These are phyloP conservation scores for Cyclostephanos tholiformis DNA, from an alignment of 108 stramenopile genomes.

Conservation along the genomic window DNA sequence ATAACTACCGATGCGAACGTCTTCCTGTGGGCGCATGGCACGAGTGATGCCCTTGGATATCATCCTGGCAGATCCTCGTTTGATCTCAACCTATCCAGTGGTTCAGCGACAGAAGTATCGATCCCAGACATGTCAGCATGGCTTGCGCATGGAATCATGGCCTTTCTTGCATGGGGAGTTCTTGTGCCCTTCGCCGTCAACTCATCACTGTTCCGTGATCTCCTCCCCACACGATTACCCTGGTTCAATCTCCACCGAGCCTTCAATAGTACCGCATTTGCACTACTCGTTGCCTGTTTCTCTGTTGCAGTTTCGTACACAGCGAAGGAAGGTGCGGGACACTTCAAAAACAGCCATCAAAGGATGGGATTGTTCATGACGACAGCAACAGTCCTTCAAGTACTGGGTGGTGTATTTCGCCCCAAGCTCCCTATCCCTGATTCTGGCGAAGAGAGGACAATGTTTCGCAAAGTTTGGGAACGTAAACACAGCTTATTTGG, in stretches of 20 bases:
- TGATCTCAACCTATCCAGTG: constrained; percentile 26
- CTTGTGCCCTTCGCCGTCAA: constrained; percentile 64
- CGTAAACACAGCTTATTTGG: constrained; percentile 30
- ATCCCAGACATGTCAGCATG: constrained; percentile 37
- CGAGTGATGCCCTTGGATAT: constrained; percentile 31
- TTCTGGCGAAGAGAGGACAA: constrained; percentile 31
- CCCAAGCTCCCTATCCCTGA: constrained; percentile 42
- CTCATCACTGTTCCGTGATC: constrained; percentile 49
- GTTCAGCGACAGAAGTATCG: background rate
- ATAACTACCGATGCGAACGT: constrained; percentile 54
- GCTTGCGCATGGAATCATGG: constrained; percentile 67
- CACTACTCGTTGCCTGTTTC: constrained; percentile 32
- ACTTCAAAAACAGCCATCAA: constrained; percentile 35
- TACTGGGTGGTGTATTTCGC: constrained; percentile 36
- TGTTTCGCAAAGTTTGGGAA: constrained; percentile 33
- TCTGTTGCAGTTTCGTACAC: constrained; percentile 33
- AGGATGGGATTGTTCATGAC: constrained; percentile 48
- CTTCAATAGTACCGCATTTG: constrained; percentile 25
- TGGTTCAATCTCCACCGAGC: constrained; percentile 47
- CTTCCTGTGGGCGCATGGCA: constrained; percentile 63
- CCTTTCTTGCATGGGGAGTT: constrained; percentile 70
- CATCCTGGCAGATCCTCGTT: constrained; percentile 14
- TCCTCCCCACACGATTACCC: constrained; percentile 20
- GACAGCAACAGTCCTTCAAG: constrained; percentile 44
- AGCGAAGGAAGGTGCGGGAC: constrained; percentile 18